phyloP scores from a whole-genome alignment of 2,329 filamentous ascomycete species.

The Ceratocystis ficicola region DNA sequence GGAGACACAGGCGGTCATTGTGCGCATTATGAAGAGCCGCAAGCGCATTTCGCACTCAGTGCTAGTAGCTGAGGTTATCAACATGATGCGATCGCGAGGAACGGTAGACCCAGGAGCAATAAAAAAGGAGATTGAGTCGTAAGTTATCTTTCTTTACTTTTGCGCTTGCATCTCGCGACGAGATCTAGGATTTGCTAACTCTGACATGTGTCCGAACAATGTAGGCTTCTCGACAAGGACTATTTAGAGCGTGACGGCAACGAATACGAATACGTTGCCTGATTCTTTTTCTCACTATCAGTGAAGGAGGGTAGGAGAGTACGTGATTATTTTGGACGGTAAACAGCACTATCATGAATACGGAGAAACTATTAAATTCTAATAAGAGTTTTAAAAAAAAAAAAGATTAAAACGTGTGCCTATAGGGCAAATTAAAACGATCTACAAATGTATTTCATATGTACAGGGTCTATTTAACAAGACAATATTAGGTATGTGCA shows the following conservation, averaged over 20 bases:
- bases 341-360: background rate
- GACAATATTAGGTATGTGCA: background rate
- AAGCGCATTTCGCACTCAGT: slow-evolving; percentile 81
- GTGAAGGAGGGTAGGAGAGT: background rate
- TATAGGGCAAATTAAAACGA: no score
- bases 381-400: background rate
- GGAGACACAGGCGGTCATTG: slow-evolving; percentile 93
- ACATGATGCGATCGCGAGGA: slow-evolving; percentile 73
- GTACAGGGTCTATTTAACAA: slow-evolving; percentile 9
- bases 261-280: slow-evolving; percentile 59
- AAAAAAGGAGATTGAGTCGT: slow-evolving; percentile 95
- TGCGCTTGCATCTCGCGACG: background rate
- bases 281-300: slow-evolving; percentile 22
- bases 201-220: background rate
- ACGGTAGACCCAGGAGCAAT: slow-evolving; percentile 77
- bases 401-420: background rate
- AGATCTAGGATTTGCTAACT: slow-evolving; percentile 25
- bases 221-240: slow-evolving; percentile 82
- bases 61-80: slow-evolving; percentile 83
- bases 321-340: background rate
- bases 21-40: slow-evolving; percentile 89
- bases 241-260: slow-evolving; percentile 74
- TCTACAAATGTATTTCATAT: background rate
- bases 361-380: no score
- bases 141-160: slow-evolving; percentile 29